A percentile compares a stretch with the other conserved stretches of the same genome.
These are phyloP conservation scores for Colletotrichum sp. DNA, from an alignment of 2,329 filamentous ascomycete species.

Conservation along the genomic window DNA sequence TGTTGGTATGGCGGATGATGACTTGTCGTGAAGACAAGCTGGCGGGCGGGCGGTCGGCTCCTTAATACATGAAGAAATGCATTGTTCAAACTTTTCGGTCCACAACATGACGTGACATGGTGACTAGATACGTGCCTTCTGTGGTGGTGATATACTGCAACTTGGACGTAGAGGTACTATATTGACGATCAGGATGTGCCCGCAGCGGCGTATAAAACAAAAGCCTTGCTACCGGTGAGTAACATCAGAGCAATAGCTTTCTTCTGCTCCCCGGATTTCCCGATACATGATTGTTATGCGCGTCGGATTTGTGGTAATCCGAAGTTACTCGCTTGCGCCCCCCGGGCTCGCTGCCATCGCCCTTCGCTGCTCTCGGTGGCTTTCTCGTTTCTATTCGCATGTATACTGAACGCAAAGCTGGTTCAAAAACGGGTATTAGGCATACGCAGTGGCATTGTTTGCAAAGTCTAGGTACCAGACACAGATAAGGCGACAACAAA, in stretches of 20 bases:
- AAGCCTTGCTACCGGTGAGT: background rate
- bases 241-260: background rate
- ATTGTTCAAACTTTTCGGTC: background rate
- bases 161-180: background rate
- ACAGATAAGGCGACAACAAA: background rate
- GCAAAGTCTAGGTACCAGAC: background rate
- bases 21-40: constrained; percentile 17
- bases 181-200: background rate
- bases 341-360: background rate
- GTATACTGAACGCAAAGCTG: background rate
- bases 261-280: background rate
- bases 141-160: background rate
- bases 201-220: background rate
- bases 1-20: constrained; percentile 4
- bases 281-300: background rate
- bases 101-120: background rate
- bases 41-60: constrained; percentile 12
- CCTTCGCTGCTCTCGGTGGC: background rate
- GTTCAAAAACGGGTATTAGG: background rate
- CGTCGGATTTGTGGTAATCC: background rate
- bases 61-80: constrained; percentile 23
- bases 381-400: background rate
- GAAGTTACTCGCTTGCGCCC: background rate
- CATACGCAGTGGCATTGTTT: background rate
- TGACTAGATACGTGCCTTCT: background rate